Conservation (phyloP, 495 filamentous ascomycete genomes). For the Podospora anserina region DNA sequence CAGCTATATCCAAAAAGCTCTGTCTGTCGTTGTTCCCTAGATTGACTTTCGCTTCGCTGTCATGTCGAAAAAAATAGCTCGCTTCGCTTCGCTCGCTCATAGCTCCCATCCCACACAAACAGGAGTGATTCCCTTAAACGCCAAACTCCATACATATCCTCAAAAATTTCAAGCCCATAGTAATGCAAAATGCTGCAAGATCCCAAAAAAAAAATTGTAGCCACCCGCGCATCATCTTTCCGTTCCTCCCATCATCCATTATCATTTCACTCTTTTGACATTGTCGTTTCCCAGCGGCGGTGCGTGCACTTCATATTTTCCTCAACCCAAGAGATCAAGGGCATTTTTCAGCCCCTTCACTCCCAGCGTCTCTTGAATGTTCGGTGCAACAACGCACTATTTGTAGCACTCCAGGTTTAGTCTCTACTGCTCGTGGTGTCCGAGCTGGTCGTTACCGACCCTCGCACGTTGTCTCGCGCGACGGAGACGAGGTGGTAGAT, state of each 20-base stretch:
- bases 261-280: background rate
- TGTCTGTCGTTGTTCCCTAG: too few relatives aligned
- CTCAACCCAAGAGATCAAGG: background rate
- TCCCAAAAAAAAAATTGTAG: background rate
- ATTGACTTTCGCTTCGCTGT: background rate
- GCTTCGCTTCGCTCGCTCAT: background rate
- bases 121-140: background rate
- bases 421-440: slow-evolving; percentile 28
- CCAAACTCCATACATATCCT: background rate
- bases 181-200: background rate
- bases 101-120: background rate
- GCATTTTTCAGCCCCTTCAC: background rate
- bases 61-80: background rate
- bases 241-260: background rate
- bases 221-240: background rate
- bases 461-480: slow-evolving; percentile 41
- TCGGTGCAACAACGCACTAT: too few relatives aligned
- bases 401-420: background rate
- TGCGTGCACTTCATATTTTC: too few relatives aligned
- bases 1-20: too few relatives aligned
- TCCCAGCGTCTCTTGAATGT: too few relatives aligned
- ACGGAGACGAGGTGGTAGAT: slow-evolving; percentile 60
- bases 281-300: too few relatives aligned
- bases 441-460: slow-evolving; percentile 29
- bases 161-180: background rate